phyloP scores from a whole-genome alignment of 2,329 filamentous ascomycete genomes.

The Ascochyta rabiei region DNA sequence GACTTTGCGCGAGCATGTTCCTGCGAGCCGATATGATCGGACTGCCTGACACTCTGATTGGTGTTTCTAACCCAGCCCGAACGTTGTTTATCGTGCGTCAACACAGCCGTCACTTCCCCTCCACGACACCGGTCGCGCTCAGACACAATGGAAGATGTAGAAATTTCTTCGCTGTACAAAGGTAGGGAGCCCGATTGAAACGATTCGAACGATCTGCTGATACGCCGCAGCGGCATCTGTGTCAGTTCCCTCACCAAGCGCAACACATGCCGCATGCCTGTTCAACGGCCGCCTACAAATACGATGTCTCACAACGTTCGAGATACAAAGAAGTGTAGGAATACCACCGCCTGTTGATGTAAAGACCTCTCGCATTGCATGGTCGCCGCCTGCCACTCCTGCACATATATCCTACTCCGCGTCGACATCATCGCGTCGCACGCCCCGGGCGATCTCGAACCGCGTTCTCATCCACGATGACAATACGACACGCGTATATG shows the following conservation, averaged over 20 bases:
- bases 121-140: constrained; percentile 4
- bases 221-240: constrained; percentile 34
- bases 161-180: constrained; percentile 43
- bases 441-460: constrained; percentile 30
- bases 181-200: constrained; percentile 14
- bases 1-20: neutral
- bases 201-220: constrained; percentile 7
- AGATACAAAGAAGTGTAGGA: constrained; percentile 44
- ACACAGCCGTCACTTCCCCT: constrained; percentile 22
- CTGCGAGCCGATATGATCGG: neutral
- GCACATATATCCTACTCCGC: constrained; percentile 10
- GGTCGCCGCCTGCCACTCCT: constrained; percentile 38
- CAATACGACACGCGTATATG: constrained; percentile 49
- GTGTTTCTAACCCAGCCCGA: neutral
- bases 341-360: constrained; percentile 41
- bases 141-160: constrained; percentile 33
- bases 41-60: constrained; percentile 10
- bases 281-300: constrained; percentile 48
- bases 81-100: constrained; percentile 40
- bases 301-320: constrained; percentile 45
- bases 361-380: constrained; percentile 42
- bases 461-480: constrained; percentile 51
- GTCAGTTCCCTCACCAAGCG: constrained; percentile 49
- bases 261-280: constrained; percentile 48
- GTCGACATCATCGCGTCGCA: constrained; percentile 30